Evolutionary conservation across 345 rosid species (phyloP), one percentile per base, ranked within the genome.

Genomic region (Hibiscus trionum): DNA sequence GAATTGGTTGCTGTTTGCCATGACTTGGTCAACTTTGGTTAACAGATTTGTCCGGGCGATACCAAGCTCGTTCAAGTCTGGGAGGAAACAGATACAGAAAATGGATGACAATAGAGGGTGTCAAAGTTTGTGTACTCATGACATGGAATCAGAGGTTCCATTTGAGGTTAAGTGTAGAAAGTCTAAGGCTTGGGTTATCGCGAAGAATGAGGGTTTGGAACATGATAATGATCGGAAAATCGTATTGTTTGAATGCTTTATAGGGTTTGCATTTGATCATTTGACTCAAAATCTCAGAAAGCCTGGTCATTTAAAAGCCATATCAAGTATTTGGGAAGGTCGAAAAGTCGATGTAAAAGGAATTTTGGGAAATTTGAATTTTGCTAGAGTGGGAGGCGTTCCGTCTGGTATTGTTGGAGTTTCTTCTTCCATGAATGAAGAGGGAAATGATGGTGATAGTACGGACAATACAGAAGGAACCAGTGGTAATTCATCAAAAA

Each of bases 381-480:
- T 95, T 78, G 99, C 99, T 0, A 87, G 93, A 76, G 94, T 95
- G 64, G 93, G 99, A 76, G 96, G 91, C 59, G 85, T 90, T 31
- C 88, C 96, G 2, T 80, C 99, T 3, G 76, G 93, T 76, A 79
- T 90, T 16, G 93, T 83, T 74, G 97, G 90, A 24, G 84, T 90
- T 71, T 49, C 99, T 64, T 77, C 91, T 75, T 79, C 96, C 1
- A 80, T 82, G 14, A 81, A 82, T 76, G 91, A 85, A 72, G 90
- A 82, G 39, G 87, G 86, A 14, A 90, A 77, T 70, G 89, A 78
- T 61, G 84, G 81, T 84, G 86, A 73, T 42, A 76, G 75, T 57
- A 67, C 56, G 57, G 83, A 77, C 57, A 79, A 69, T 77, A 75
- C 81, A 55, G 93, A 90, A 76, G 99, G 84, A 76, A 76, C 80